Conservation (phyloP, 2,329 filamentous ascomycete species). For the Verticillium longisporum region DNA sequence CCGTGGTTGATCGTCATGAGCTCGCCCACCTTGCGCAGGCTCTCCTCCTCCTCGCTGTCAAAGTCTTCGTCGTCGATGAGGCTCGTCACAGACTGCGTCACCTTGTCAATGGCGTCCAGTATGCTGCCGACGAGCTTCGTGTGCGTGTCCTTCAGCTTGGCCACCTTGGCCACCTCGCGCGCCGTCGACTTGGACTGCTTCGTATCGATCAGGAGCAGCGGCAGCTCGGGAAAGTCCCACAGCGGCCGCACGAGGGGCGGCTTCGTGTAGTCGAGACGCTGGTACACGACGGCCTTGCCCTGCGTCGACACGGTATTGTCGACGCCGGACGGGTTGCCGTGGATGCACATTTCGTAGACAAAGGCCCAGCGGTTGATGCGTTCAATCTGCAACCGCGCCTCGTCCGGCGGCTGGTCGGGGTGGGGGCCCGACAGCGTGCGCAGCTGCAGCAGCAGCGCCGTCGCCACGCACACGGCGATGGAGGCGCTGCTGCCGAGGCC, state of each 20-base stretch:
- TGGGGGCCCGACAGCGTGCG: slow-evolving; percentile 85
- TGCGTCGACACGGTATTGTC: slow-evolving; percentile 95
- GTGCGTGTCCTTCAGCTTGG: slow-evolving; percentile 60
- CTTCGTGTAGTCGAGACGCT: slow-evolving; percentile 68
- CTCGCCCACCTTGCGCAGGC: slow-evolving; percentile 71
- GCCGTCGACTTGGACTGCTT: slow-evolving; percentile 80
- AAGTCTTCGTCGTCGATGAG: slow-evolving; percentile 58
- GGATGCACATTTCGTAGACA: slow-evolving; percentile 93
- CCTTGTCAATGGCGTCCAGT: slow-evolving; percentile 75
- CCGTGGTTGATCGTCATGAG: slow-evolving; percentile 93
- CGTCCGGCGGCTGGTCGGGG: slow-evolving; percentile 79
- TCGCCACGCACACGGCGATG: slow-evolving; percentile 80
- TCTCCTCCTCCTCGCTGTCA: slow-evolving; percentile 54
- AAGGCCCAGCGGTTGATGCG: slow-evolving; percentile 98
- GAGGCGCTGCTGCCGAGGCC: slow-evolving; percentile 92
- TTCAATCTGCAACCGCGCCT: slow-evolving; percentile 86
- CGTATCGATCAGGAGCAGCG: slow-evolving; percentile 84
- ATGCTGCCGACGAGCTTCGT: slow-evolving; percentile 74
- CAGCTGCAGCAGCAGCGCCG: slow-evolving; percentile 80
- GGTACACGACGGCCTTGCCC: slow-evolving; percentile 90
- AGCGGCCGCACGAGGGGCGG: slow-evolving; percentile 72
- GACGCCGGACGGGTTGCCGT: slow-evolving; percentile 92
- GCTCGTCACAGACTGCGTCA: slow-evolving; percentile 49
- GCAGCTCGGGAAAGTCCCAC: slow-evolving; percentile 86
- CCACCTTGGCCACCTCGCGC: slow-evolving; percentile 82